Base-by-base conservation (phyloP, 108 stramenopile species). In the Cyclotella sp. region DNA sequence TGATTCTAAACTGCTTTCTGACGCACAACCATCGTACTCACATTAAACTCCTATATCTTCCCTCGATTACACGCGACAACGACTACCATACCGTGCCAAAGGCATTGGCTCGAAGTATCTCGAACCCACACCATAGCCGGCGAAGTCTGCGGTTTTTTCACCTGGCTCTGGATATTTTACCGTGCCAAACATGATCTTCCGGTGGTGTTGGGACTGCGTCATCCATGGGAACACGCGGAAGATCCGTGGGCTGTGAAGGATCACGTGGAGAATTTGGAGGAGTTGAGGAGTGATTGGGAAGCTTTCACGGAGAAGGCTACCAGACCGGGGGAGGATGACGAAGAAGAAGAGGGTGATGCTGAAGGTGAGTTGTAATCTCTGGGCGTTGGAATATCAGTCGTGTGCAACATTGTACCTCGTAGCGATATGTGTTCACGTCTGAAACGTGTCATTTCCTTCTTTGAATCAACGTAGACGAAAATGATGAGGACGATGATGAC, bases 101-200 rank as follows among this genome's bases (percentile, higher is more conserved):
- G 83, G 9, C 83, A 84, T 44, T 84, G 79, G 79, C 81, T 84
- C 79, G 67, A 75, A 30, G 77, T 78, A 43, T 85, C 84, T 24
- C 47, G 53, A 58, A 28, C 64, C 26, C 78, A 79, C 68, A 68
- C 27, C 30, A 64, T 66, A 51, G 72, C 78, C 43, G 91, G 91
- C 15, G 93, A 94, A 84, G 78, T 77, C 15, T 88, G 90, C 43
- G 91, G 91, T 45, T 85, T 88, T 62, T 69, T 94, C 30, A 83
- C 82, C n/a, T 94, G 93, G 93, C 55, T 94, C 15, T 94, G 93
- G 93, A 70, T 94, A 26, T 94, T 94, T 64, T 86, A 91, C 79
- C 81, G 93, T 55, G 89, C 89, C 40, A 73, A 83, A 27, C 79
- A 89, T 42, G 93, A 94, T 68, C 76, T 87, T 18, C 85, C 90